Conservation (phyloP, 495 filamentous ascomycete genomes). For the Diplogelasinospora grovesii region DNA sequence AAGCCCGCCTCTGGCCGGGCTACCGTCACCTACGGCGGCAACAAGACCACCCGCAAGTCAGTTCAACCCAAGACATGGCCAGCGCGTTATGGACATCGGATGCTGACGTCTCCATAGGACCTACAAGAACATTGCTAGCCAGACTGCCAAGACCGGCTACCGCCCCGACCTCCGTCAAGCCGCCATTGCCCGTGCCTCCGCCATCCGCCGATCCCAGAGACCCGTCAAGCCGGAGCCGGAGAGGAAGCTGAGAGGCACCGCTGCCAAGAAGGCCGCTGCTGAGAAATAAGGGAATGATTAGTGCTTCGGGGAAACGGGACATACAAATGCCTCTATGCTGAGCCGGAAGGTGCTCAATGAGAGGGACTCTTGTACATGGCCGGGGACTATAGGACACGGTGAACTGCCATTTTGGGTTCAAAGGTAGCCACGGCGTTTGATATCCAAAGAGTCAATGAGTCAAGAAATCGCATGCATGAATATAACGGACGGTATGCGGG, state of each 20-base stretch:
- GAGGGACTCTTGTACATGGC: conserved; percentile 17
- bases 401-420: conserved; percentile 26
- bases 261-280: conserved; percentile 64
- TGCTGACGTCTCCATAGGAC: conserved; percentile 52
- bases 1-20: conserved; percentile 61
- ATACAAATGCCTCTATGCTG: conserved; percentile 20
- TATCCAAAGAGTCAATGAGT: conserved; percentile 28
- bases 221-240: conserved; percentile 67
- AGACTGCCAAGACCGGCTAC: conserved; percentile 75
- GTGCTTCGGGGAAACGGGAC: conserved; percentile 4
- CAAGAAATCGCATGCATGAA: conserved; percentile 4
- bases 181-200: conserved; percentile 82
- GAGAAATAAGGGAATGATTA: conserved; percentile 11
- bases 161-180: conserved; percentile 79
- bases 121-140: conserved; percentile 76
- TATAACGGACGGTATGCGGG: too few species aligned
- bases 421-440: conserved; percentile 34
- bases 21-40: conserved; percentile 58
- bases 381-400: conserved; percentile 16
- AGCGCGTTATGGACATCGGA: background rate
- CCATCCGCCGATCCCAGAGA: conserved; percentile 72
- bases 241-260: conserved; percentile 69
- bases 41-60: conserved; percentile 72
- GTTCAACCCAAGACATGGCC: conserved; percentile 27
- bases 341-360: conserved; percentile 11